Evolutionary conservation across 805 yeast species (phyloP).

Genomic region (Wickerhamomyces subpelliculosus): DNA sequence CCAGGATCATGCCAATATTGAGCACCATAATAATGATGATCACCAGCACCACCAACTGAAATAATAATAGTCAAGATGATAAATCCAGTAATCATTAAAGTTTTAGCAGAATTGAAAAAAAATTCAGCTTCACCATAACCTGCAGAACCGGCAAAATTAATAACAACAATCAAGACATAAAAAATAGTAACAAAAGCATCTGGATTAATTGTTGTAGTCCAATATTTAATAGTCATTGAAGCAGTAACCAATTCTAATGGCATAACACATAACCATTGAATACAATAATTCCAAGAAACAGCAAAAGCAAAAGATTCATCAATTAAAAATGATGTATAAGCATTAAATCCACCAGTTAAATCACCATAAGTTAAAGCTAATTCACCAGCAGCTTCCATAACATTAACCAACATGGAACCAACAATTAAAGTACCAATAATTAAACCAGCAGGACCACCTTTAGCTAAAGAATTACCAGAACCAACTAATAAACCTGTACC

Average conservation of each 20-base stretch:
- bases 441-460: slow-evolving; percentile 60
- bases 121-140: slow-evolving; percentile 71
- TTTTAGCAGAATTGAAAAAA: slow-evolving; percentile 45
- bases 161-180: slow-evolving; percentile 39
- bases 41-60: slow-evolving; percentile 52
- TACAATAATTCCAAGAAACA: slow-evolving; percentile 51
- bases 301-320: slow-evolving; percentile 57
- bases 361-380: slow-evolving; percentile 34
- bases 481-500: slow-evolving; percentile 77
- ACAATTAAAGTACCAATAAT: slow-evolving; percentile 53
- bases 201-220: slow-evolving; percentile 36
- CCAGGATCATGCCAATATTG: slow-evolving; percentile 56
- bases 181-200: slow-evolving; percentile 54
- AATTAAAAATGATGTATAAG: slow-evolving; percentile 29
- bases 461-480: slow-evolving; percentile 47
- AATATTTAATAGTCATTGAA: slow-evolving; percentile 41
- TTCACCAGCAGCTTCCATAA: slow-evolving; percentile 54
- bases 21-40: slow-evolving; percentile 54
- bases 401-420: slow-evolving; percentile 55
- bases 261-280: slow-evolving; percentile 48
- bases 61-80: slow-evolving; percentile 47
- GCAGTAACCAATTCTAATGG: slow-evolving; percentile 53
- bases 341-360: slow-evolving; percentile 33
- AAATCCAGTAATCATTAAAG: slow-evolving; percentile 53
- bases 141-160: slow-evolving; percentile 52